phyloP scores from a whole-genome alignment of 306 rosid genomes.

The Prunus padus region DNA sequence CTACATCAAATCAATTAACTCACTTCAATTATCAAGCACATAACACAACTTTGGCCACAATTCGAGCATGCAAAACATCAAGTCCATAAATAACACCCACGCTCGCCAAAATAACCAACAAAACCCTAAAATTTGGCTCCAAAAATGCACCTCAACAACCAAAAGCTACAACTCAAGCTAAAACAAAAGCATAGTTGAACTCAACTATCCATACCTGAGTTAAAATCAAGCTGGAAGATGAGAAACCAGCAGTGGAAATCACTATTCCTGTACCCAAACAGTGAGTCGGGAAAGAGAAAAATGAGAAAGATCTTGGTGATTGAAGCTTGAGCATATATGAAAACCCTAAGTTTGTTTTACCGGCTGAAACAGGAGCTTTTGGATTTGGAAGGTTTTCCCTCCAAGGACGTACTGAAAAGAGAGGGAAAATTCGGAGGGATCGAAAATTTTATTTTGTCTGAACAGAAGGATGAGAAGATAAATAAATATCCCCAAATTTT shows the following conservation, averaged over 20 bases:
- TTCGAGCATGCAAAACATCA: conserved; percentile 13
- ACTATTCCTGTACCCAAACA: conserved; percentile 1
- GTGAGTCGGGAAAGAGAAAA: conserved; percentile 19
- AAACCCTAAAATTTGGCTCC: conserved; percentile 34
- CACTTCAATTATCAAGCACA: conserved; percentile 4
- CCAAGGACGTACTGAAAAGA: conserved; percentile 64
- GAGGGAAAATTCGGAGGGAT: conserved; percentile 74
- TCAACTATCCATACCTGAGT: conserved; percentile 32
- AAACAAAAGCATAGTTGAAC: conserved; percentile 12
- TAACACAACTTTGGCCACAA: conserved; percentile 8
- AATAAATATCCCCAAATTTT: conserved; percentile 10
- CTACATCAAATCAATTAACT: conserved; percentile 24
- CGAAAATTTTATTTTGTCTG: conserved; percentile 40
- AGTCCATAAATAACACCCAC: not conserved
- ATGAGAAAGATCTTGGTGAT: conserved; percentile 8
- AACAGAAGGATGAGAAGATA: conserved; percentile 35
- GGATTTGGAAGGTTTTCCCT: conserved; percentile 59
- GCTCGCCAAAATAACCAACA: conserved; percentile 15
- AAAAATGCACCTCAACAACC: not conserved
- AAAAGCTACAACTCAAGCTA: conserved; percentile 15
- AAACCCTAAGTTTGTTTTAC: conserved; percentile 54
- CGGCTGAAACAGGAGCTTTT: conserved; percentile 26
- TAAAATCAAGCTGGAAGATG: conserved; percentile 18
- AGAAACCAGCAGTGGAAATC: conserved; percentile 1
- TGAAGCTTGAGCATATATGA: conserved; percentile 26